A percentile compares a stretch with the other conserved stretches of the same genome.
phyloP scores from a whole-genome alignment of 441 rosid genomes.

The Pelargonium fulgidum region DNA sequence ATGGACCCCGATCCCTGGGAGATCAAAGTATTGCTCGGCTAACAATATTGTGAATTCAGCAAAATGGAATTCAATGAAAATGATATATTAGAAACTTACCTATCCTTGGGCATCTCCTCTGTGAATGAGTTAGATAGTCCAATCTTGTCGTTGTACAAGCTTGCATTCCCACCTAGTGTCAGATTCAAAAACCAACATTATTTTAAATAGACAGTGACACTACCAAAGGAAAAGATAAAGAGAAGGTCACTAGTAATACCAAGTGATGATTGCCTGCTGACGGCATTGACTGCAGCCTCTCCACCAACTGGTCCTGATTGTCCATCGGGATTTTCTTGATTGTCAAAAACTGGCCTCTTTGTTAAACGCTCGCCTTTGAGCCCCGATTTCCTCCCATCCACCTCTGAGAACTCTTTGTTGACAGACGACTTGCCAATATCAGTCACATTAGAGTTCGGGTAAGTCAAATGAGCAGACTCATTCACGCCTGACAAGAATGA shows the following conservation, averaged over 20 bases:
- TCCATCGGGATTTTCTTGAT: conserved; percentile 33
- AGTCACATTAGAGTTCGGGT: conserved; percentile 26
- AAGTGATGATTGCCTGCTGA: conserved; percentile 42
- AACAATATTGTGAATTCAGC: neutral
- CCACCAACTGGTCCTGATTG: conserved; percentile 29
- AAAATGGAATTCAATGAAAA: neutral
- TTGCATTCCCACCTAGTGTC: conserved; percentile 28
- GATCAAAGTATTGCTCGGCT: too few species aligned
- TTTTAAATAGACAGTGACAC: neutral
- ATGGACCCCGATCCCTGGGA: neutral
- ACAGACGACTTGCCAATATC: conserved; percentile 23
- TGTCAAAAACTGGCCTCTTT: conserved; percentile 33
- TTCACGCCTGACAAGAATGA: conserved; percentile 26
- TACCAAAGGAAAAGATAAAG: conserved; percentile 4
- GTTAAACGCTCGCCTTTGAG: conserved; percentile 26
- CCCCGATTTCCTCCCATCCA: conserved; percentile 28
- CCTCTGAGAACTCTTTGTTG: conserved; percentile 30
- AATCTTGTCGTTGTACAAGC: conserved; percentile 36
- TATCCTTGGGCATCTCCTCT: conserved; percentile 32
- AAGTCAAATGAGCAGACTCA: conserved; percentile 26
- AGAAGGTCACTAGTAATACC: conserved; percentile 33
- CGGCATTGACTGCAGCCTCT: conserved; percentile 27
- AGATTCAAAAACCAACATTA: conserved; percentile 11
- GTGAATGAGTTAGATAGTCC: conserved; percentile 29
- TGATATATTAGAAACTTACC: conserved; percentile 30